Conservation (phyloP, 2,329 filamentous ascomycete genomes). For the Monosporascus cannonballus region DNA sequence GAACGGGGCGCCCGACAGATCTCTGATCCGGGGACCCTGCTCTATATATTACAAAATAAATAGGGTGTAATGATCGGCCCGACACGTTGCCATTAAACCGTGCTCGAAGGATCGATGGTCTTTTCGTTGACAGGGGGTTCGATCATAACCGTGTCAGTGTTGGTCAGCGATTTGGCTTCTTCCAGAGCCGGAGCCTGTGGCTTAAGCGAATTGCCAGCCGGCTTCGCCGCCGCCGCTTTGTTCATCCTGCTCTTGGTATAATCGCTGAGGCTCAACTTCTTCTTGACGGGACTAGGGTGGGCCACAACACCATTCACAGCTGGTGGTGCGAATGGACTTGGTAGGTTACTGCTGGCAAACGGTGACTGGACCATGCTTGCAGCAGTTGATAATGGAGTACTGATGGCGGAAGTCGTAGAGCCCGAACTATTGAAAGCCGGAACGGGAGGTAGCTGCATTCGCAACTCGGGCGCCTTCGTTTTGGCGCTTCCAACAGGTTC, state of each 20-base stretch:
- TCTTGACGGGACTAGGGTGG: slow-evolving; percentile 56
- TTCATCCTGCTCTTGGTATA: slow-evolving; percentile 55
- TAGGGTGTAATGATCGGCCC: slow-evolving; percentile 2
- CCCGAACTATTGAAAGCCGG: slow-evolving; percentile 40
- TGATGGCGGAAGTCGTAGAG: slow-evolving; percentile 27
- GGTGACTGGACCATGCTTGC: slow-evolving; percentile 44
- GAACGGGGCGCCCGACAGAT: not conserved
- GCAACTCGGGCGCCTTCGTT: slow-evolving; percentile 23
- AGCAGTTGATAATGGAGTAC: slow-evolving; percentile 42
- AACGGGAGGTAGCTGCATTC: slow-evolving; percentile 51
- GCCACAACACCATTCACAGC: slow-evolving; percentile 37
- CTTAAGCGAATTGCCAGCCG: slow-evolving; percentile 31
- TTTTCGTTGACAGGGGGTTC: slow-evolving; percentile 30
- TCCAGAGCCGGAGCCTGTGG: slow-evolving; percentile 30
- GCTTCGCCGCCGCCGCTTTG: slow-evolving; percentile 43
- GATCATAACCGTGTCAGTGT: slow-evolving; percentile 27
- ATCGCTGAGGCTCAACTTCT: slow-evolving; percentile 62
- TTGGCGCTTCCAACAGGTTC: slow-evolving; percentile 5
- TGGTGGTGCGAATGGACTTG: slow-evolving; percentile 37
- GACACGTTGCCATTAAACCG: not conserved
- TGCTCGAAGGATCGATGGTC: slow-evolving; percentile 13
- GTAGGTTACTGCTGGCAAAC: slow-evolving; percentile 33
- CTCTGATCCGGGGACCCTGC: slow-evolving; percentile 9
- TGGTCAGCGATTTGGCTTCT: slow-evolving; percentile 32
- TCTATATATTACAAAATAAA: slow-evolving; percentile 31